Percentiles rank a stretch among this genome's conserved stretches.
These are phyloP conservation scores for Colletotrichum lini DNA, from an alignment of 2,329 filamentous ascomycete genomes.

Conservation along the genomic window DNA sequence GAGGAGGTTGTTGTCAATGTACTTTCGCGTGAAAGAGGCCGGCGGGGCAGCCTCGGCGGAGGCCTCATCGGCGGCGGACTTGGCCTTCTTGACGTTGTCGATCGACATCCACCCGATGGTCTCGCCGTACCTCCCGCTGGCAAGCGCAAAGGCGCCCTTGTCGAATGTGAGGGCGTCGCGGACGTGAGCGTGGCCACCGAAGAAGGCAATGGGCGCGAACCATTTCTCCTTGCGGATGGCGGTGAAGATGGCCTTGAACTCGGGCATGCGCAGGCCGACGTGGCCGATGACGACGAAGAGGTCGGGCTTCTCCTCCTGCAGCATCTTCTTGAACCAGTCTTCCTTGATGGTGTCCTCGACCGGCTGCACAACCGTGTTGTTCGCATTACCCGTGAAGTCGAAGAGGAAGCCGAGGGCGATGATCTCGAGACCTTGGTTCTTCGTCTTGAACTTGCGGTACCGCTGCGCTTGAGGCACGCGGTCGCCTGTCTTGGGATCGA, in stretches of 20 bases:
- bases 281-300: constrained; percentile 91
- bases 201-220: constrained; percentile 90
- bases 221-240: constrained; percentile 83
- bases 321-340: constrained; percentile 89
- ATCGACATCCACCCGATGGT: constrained; percentile 96
- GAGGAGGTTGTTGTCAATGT: constrained; percentile 94
- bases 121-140: constrained; percentile 93
- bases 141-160: constrained; percentile 81
- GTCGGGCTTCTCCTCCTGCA: constrained; percentile 88
- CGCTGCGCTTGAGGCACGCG: constrained; percentile 83
- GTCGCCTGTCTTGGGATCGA: constrained; percentile 79
- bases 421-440: constrained; percentile 87
- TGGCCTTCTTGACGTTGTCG: constrained; percentile 68
- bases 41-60: constrained; percentile 48
- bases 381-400: constrained; percentile 90
- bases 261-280: constrained; percentile 84
- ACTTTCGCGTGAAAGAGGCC: constrained; percentile 80
- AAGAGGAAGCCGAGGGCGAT: constrained; percentile 96
- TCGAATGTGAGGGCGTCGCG: constrained; percentile 88
- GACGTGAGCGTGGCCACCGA: constrained; percentile 92
- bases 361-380: constrained; percentile 88
- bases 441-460: constrained; percentile 91
- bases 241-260: constrained; percentile 83
- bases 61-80: constrained; percentile 45
- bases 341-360: constrained; percentile 87